Base-by-base conservation (phyloP, 2,329 filamentous ascomycete species). In the Didymella exigua region DNA sequence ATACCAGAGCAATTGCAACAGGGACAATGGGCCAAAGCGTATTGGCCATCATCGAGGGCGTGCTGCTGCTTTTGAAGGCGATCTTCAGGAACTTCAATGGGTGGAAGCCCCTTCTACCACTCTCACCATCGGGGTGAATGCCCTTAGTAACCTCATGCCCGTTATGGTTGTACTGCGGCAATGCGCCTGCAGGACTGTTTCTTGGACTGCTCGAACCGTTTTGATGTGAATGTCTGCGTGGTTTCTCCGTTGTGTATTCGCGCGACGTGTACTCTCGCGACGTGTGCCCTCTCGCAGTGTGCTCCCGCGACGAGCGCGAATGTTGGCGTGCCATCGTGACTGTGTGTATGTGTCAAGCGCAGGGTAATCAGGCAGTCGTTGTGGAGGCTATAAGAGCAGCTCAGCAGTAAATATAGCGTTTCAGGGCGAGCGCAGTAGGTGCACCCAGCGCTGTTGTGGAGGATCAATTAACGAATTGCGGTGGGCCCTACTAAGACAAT, bases 21-120 rank as follows among this genome's bases (percentile, higher is more conserved):
- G 89, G 88, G 2, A 91, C 89, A 56, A 90, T 80, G 5, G 89
- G 89, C 89, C 89, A 92, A 30, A 92, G 81, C 23, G 90, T 65
- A 69, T 91, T 91, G 66, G 89, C 86, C 45, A 81, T 69, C 69
- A 82, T 82, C 8, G 88, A 90, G 11, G 85, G 77, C 26, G 78
- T 81, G 67, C 85, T 88, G 26, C 85, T 84, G 38, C 88, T 90
- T 45, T 75, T 78, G 75, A 85, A 87, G 69, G 82, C 82, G 49
- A 91, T 87, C 59, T 75, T 78, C 27, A 90, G 63, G 68, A 91
- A 89, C 49, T 85, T 80, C 37, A 82, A 48, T 0, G 86, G 86
- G 62, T 91, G 81, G 57, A 92, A 71, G 40, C 89, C 88, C 5
- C 70, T 76, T 31, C 89, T 82, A 31, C 88, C 88, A 70, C 87